A percentile compares a stretch with the other conserved stretches of the same genome.
These are phyloP conservation scores for Hsuehochloa calcarea DNA, from an alignment of 176 grass and related monocot species.

Conservation along the genomic window DNA sequence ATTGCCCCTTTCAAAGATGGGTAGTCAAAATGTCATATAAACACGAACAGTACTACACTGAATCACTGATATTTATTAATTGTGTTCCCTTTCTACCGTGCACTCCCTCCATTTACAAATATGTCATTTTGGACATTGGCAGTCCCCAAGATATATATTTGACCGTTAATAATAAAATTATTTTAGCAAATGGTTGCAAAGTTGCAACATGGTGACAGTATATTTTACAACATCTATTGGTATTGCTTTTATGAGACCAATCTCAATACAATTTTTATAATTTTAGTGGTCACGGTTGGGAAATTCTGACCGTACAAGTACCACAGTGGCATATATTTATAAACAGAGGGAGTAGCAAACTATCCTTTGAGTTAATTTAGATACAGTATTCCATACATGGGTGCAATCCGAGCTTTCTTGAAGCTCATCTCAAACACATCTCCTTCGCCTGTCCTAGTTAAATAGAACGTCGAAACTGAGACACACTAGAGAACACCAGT, in stretches of 20 bases:
- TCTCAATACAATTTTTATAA: not conserved
- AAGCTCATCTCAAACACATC: not conserved
- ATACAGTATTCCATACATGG: not conserved
- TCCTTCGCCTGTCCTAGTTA: conserved; percentile 5
- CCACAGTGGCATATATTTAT: not conserved
- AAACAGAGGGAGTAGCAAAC: not conserved
- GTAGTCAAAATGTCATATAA: not conserved
- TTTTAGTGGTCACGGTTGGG: not conserved
- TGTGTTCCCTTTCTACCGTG: not conserved
- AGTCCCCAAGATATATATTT: not conserved
- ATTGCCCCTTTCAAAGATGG: not conserved
- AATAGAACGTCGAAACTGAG: not conserved
- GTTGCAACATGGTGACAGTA: not conserved
- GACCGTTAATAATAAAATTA: not conserved
- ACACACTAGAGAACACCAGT: not conserved
- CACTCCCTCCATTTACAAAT: not conserved
- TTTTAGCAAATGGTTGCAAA: not conserved
- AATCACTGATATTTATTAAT: not conserved
- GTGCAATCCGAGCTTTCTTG: not conserved
- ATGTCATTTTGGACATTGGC: not conserved
- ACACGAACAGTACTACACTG: not conserved
- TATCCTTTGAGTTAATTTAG: not conserved
- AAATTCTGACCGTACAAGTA: not conserved
- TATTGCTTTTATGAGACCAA: not conserved
- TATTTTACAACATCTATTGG: not conserved